Evolutionary conservation across 2,329 filamentous ascomycete genomes (phyloP).

Genomic region (Pseudonectria buxi): DNA sequence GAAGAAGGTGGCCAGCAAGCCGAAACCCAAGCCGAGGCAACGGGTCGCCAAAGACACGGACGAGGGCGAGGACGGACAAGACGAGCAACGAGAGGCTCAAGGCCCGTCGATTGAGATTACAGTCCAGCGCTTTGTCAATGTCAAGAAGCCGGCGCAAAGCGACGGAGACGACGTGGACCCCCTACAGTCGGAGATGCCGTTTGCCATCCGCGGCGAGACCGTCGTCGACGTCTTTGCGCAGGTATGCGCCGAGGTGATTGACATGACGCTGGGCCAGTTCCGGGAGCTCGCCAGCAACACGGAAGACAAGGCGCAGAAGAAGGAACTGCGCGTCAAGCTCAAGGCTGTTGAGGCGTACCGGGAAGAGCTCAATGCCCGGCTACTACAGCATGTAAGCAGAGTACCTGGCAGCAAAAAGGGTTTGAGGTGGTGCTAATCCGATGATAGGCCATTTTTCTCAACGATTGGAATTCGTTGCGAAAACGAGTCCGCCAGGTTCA

Average conservation of each 20-base stretch:
- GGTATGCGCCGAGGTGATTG: slow-evolving; percentile 54
- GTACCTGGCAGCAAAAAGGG: rapidly evolving
- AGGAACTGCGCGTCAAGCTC: slow-evolving; percentile 49
- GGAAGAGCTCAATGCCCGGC: slow-evolving; percentile 47
- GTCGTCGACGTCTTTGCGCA: slow-evolving; percentile 56
- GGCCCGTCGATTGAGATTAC: slow-evolving; percentile 43
- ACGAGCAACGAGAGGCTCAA: slow-evolving; percentile 16
- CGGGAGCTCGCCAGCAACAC: slow-evolving; percentile 32
- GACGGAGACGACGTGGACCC: slow-evolving; percentile 37
- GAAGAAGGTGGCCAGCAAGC: slow-evolving; percentile 3
- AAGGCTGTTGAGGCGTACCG: slow-evolving; percentile 52
- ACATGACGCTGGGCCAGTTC: slow-evolving; percentile 41
- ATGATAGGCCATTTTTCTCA: slow-evolving; percentile 50
- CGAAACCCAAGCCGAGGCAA: slow-evolving; percentile 13
- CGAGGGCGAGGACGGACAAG: slow-evolving; percentile 13
- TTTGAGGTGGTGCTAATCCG: slow-evolving; percentile 7
- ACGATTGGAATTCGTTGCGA: slow-evolving; percentile 50
- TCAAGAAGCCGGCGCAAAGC: slow-evolving; percentile 33
- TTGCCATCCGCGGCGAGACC: slow-evolving; percentile 51
- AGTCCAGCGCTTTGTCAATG: slow-evolving; percentile 53
- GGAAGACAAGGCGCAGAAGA: slow-evolving; percentile 40
- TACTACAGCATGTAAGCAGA: slow-evolving; percentile 51
- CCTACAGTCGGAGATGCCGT: slow-evolving; percentile 46
- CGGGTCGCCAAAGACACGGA: slow-evolving; percentile 13
- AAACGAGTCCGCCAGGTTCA: slow-evolving; percentile 52